Evolutionary conservation across 2,329 filamentous ascomycete species (phyloP).

Genomic region (Akanthomyces lecanii): DNA sequence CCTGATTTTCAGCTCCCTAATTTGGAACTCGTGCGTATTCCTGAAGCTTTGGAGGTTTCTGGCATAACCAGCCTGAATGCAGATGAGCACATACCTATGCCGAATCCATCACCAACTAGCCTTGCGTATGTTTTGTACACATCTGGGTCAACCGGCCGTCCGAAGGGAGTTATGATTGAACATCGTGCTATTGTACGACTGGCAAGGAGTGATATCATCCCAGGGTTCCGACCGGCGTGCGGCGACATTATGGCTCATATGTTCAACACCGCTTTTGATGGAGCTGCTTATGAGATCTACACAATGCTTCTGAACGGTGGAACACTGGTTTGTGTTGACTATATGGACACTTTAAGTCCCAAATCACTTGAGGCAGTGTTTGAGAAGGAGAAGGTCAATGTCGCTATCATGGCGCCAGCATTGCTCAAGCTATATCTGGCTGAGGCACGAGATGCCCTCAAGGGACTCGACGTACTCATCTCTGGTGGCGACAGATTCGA

Average conservation of each 20-base stretch:
- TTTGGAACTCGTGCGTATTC: background rate
- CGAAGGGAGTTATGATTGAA: conserved; percentile 43
- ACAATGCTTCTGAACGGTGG: conserved; percentile 20
- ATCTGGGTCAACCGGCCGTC: conserved; percentile 46
- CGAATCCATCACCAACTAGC: conserved; percentile 11
- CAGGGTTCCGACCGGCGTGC: background rate
- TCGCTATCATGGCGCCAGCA: conserved; percentile 24
- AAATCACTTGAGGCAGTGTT: conserved; percentile 17
- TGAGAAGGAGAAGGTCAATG: conserved; percentile 32
- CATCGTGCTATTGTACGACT: conserved; percentile 20
- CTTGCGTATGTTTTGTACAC: conserved; percentile 43
- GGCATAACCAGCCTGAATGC: background rate
- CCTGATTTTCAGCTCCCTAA: background rate
- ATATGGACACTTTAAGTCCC: conserved; percentile 16
- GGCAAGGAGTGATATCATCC: conserved; percentile 5
- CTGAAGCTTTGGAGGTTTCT: background rate
- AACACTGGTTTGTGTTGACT: conserved; percentile 19
- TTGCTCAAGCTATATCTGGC: conserved; percentile 20
- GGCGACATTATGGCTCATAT: conserved; percentile 12
- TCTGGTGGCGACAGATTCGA: conserved; percentile 29
- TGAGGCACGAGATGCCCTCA: conserved; percentile 33
- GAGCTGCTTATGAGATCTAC: conserved; percentile 18
- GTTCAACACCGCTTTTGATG: conserved; percentile 20
- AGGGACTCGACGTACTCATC: conserved; percentile 33
- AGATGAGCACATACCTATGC: too few species aligned